Conservation (phyloP, 2,329 filamentous ascomycete species). For the Botryotinia globosa region DNA sequence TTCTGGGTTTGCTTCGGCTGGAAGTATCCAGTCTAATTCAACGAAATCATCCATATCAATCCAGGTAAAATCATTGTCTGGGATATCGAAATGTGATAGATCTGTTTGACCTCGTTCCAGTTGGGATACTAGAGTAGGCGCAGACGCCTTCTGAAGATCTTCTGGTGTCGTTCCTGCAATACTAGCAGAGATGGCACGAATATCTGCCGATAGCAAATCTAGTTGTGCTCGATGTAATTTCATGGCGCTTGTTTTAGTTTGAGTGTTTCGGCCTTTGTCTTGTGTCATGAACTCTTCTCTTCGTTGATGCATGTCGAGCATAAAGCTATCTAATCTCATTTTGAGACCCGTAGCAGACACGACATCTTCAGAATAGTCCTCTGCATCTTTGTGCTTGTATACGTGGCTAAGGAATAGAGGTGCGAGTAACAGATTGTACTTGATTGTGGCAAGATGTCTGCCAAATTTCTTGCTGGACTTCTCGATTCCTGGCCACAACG, state of each 20-base stretch:
- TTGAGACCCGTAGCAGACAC: slow-evolving; percentile 96
- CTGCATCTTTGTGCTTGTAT: slow-evolving; percentile 96
- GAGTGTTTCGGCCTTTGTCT: slow-evolving; percentile 71
- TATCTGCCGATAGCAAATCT: slow-evolving; percentile 86
- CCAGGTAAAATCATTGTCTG: slow-evolving; percentile 93
- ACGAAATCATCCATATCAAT: slow-evolving; percentile 99
- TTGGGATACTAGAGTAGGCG: slow-evolving; percentile 50
- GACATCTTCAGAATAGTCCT: slow-evolving; percentile 73
- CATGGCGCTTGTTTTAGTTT: slow-evolving; percentile 84
- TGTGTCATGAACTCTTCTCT: slow-evolving; percentile 86
- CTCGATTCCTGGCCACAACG: slow-evolving; percentile 85
- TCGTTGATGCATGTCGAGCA: slow-evolving; percentile 92
- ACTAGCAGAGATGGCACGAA: slow-evolving; percentile 87
- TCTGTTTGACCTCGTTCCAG: slow-evolving; percentile 60
- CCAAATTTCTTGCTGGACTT: slow-evolving; percentile 99
- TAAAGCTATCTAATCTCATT: slow-evolving; percentile 92
- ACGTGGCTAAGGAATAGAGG: slow-evolving; percentile 94
- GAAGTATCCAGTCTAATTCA: slow-evolving; percentile 93
- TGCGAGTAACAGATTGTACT: slow-evolving; percentile 90
- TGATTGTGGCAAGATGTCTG: slow-evolving; percentile 94
- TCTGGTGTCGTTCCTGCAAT: slow-evolving; percentile 78
- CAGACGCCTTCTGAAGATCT: slow-evolving; percentile 62
- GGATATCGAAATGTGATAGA: slow-evolving; percentile 88
- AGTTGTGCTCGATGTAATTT: slow-evolving; percentile 93
- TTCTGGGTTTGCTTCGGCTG: slow-evolving; percentile 83